Conservation (phyloP, 2,329 filamentous ascomycete species). For the Phyllosticta capitalensis region DNA sequence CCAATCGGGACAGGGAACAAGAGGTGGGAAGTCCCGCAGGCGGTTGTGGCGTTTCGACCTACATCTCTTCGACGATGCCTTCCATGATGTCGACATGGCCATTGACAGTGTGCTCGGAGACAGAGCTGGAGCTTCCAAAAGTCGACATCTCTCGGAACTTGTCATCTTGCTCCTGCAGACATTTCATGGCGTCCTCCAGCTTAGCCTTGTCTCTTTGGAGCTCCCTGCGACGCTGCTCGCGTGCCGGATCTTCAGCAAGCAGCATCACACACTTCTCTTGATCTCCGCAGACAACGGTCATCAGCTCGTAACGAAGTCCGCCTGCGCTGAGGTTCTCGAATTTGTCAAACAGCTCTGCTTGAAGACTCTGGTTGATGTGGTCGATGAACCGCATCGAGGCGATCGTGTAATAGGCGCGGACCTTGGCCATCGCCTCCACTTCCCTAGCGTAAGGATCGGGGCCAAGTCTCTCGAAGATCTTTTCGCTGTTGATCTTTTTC, state of each 20-base stretch:
- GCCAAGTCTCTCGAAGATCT: conserved; percentile 30
- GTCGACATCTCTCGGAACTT: conserved; percentile 10
- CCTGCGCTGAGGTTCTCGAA: neutral
- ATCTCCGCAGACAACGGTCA: conserved; percentile 14
- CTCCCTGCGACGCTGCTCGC: conserved; percentile 17
- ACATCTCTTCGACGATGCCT: neutral
- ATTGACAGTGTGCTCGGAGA: neutral
- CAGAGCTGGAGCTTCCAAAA: neutral
- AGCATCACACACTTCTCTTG: conserved; percentile 16
- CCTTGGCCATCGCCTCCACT: conserved; percentile 51
- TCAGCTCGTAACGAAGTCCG: conserved; percentile 16
- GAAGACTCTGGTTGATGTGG: conserved; percentile 29
- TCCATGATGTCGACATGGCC: neutral
- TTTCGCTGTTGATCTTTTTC: conserved; percentile 19
- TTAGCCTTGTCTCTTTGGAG: conserved; percentile 21
- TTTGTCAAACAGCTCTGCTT: conserved; percentile 28
- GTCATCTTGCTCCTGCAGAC: conserved; percentile 11
- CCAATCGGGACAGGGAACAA: neutral
- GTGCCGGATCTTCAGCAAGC: conserved; percentile 25
- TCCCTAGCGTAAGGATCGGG: conserved; percentile 51
- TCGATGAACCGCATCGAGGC: conserved; percentile 58
- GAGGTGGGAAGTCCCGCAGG: neutral
- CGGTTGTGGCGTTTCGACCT: no score
- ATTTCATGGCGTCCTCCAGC: conserved; percentile 21
- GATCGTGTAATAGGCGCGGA: conserved; percentile 60